Base-by-base conservation (phyloP, 2,329 filamentous ascomycete species). In the Verticillium klebahnii region DNA sequence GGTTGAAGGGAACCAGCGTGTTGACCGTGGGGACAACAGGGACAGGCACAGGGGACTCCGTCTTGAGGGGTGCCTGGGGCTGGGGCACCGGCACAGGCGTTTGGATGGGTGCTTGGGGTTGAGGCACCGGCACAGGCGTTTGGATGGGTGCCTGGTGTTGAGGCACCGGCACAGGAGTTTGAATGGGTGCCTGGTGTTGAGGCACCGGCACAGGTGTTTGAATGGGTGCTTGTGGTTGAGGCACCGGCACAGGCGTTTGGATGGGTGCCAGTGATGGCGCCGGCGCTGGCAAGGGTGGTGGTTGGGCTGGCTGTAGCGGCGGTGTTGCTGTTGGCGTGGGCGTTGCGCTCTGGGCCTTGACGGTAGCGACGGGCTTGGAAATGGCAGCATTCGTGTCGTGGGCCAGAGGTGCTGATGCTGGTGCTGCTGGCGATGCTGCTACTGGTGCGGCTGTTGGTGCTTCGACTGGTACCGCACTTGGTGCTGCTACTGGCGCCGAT, bases 371-470 rank as follows among this genome's bases (percentile, higher is more conserved):
- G 19, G 32, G 32, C n/a, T 15, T 34, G 8, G 40, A n/a, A 11
- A 61, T 60, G 12, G 59, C 62, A 25, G 62, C 60, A 40, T 65
- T 65, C 29, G 59, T 60, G n/a, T 62, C 61, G 8, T 67, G 67
- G 4, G 60, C 52, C 39, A 67, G 68, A 5, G 57, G 64, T 55
- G 67, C 69, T 23, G 63, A 25, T 23, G 3, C 19, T 17, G 58
- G 17, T 40, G 23, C 29, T 58, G 19, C 29, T 29, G 29, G 29
- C 5, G 29, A 29, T 29, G 29, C 29, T 29, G 29, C 29, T 29
- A 29, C 29, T 29, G 29, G 29, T 25, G 4, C 25, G 25, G 25
- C 25, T 25, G 25, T 3, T 25, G 25, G 25, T 25, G 25, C 25
- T 25, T 25, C 25, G 25, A 25, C 25, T 25, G 25, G 25, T 25